These are phyloP conservation scores for Papiliotrema flavescens DNA, from an alignment of 1,284 basidiomycete species.

Conservation along the genomic window DNA sequence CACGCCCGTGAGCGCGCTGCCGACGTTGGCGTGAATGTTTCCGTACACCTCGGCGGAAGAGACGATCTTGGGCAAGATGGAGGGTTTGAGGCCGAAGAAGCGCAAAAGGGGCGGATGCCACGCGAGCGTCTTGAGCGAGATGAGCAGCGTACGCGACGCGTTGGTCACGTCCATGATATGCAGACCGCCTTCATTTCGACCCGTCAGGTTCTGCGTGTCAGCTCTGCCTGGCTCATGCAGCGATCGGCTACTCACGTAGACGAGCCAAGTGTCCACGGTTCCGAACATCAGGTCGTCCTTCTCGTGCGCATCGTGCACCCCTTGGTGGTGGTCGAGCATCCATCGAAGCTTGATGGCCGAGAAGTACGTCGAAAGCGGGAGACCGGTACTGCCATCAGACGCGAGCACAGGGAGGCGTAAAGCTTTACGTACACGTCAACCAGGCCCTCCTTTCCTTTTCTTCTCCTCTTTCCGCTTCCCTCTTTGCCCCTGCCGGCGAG, in stretches of 20 bases:
- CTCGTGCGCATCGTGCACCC: slow-evolving; percentile 75
- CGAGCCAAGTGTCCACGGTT: slow-evolving; percentile 94
- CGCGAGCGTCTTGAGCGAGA: slow-evolving; percentile 74
- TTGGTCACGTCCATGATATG: slow-evolving; percentile 96
- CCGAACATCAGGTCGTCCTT: slow-evolving; percentile 82
- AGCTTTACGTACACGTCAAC: slow-evolving; percentile 67
- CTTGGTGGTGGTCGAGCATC: slow-evolving; percentile 88
- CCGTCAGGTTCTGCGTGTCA: slow-evolving; percentile 71
- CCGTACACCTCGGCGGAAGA: slow-evolving; percentile 93
- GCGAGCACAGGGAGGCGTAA: too few species aligned
- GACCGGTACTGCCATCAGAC: slow-evolving; percentile 62
- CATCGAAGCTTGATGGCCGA: slow-evolving; percentile 93
- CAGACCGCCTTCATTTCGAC: slow-evolving; percentile 62
- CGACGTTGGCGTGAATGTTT: slow-evolving; percentile 53
- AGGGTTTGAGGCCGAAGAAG: slow-evolving; percentile 79
- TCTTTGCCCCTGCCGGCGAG: slow-evolving; percentile 26
- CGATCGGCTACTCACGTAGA: slow-evolving; percentile 64
- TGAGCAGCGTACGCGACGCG: slow-evolving; percentile 89
- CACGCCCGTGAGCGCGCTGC: slow-evolving; percentile 69
- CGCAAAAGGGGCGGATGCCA: slow-evolving; percentile 81
- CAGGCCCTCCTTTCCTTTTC: slow-evolving; percentile 64
- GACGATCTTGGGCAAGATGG: slow-evolving; percentile 80
- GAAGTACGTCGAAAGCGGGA: slow-evolving; percentile 95
- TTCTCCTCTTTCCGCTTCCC: slow-evolving; percentile 20
- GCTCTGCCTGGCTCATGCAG: slow-evolving; percentile 4